A percentile compares a stretch with the other conserved stretches of the same genome.
Evolutionary conservation across 495 filamentous ascomycete genomes (phyloP).

Genomic region (Daldinia decipiens): DNA sequence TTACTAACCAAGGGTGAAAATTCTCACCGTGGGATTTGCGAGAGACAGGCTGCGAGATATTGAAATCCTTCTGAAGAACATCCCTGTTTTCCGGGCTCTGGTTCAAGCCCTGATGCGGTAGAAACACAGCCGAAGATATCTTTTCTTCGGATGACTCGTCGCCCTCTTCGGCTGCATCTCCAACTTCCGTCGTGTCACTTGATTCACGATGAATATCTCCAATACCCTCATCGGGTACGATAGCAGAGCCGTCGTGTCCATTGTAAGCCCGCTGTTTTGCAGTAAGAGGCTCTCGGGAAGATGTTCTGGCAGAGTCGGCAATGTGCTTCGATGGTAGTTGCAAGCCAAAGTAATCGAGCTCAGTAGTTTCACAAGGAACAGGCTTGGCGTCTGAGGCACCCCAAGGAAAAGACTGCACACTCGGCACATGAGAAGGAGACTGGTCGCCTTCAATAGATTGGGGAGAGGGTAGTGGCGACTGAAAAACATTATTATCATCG

Average conservation of each 20-base stretch:
- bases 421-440: constrained; percentile 28
- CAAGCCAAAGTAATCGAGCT: constrained; percentile 37
- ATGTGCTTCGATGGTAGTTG: constrained; percentile 19
- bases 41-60: constrained; percentile 42
- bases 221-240: constrained; percentile 16
- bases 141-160: constrained; percentile 92
- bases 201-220: constrained; percentile 39
- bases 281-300: constrained; percentile 18
- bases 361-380: constrained; percentile 1
- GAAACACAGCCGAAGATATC: constrained; percentile 93
- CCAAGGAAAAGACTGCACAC: constrained; percentile 31
- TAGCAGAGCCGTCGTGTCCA: constrained; percentile 17
- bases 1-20: constrained; percentile 62
- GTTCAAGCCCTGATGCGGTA: constrained; percentile 81
- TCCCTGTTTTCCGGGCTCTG: constrained; percentile 55
- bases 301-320: constrained; percentile 16
- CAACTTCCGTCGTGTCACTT: constrained; percentile 47
- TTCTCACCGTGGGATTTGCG: constrained; percentile 46
- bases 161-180: constrained; percentile 68
- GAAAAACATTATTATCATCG: constrained; percentile 24
- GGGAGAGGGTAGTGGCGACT: constrained; percentile 27
- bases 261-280: constrained; percentile 9
- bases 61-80: constrained; percentile 42
- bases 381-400: constrained; percentile 14
- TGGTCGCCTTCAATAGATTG: constrained; percentile 32